Base-by-base conservation (phyloP, 108 stramenopile species). In the Craspedostauros australis region DNA sequence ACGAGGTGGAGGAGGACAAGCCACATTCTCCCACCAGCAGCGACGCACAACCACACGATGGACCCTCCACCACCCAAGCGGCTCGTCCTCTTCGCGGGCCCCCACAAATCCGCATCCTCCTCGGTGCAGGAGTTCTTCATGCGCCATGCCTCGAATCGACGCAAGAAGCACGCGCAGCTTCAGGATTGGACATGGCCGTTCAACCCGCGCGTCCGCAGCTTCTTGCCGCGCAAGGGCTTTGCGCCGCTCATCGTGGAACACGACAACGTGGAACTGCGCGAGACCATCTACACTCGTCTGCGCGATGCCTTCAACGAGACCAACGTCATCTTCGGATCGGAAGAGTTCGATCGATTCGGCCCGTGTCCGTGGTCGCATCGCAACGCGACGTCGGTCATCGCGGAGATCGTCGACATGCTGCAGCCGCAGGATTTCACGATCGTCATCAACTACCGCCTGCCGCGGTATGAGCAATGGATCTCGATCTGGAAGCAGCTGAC, bases 41-140 rank as follows among this genome's bases (percentile, higher is more conserved):
- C n/a, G n/a, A n/a, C n/a, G n/a, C n/a, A n/a, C n/a, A n/a, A n/a
- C n/a, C n/a, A n/a, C n/a, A n/a, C n/a, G n/a, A n/a, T n/a, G n/a
- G n/a, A n/a, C n/a, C n/a, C n/a, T n/a, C n/a, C n/a, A n/a, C n/a
- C n/a, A n/a, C n/a, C n/a, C n/a, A n/a, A n/a, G n/a, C 57, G 58
- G 7, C 34, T 60, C 47, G 58, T 60, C 7, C 26, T 66, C 6
- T 50, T 68, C 33, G 58, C 50, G 2, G 66, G 66, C 9, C 66
- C 66, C 14, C 66, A 58, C 39, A 49, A 57, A 0, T 53, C 66
- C 2, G 66, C 58, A 3, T 46, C 52, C 9, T 38, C 58, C 15
- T 54, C 52, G 33, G 56, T 68, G 14, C 56, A 58, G 38, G 66
- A 68, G 39, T 51, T 68, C 36, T 68, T 68, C 25, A 36, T 43